phyloP scores from a whole-genome alignment of 352 stramenopile species.

The Globisporangium takayamanum region DNA sequence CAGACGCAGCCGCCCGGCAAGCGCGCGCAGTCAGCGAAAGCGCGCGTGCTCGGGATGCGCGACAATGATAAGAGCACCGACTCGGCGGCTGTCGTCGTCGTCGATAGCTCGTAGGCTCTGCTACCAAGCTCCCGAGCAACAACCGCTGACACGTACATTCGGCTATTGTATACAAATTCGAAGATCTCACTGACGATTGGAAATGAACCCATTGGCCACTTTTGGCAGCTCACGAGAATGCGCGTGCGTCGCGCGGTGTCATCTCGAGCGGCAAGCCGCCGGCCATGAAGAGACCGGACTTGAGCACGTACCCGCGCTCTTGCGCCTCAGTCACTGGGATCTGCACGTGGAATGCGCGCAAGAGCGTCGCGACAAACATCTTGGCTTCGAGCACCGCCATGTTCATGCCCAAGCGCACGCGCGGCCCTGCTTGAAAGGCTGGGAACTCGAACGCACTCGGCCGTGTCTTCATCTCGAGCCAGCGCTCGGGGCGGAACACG shows the following conservation, averaged over 20 bases:
- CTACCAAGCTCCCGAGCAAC: too few species aligned
- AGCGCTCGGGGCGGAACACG: constrained; percentile 56
- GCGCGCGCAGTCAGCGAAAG: constrained; percentile 25
- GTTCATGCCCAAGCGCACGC: constrained; percentile 65
- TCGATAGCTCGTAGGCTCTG: too few species aligned
- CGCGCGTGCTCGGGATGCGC: constrained; percentile 22
- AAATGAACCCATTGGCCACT: too few species aligned
- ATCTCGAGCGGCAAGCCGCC: constrained; percentile 36
- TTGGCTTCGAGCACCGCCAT: constrained; percentile 62
- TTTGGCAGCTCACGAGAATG: too few species aligned
- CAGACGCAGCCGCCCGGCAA: constrained; percentile 19
- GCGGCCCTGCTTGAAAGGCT: constrained; percentile 60
- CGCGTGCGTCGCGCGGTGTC: constrained; percentile 13
- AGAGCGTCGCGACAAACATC: constrained; percentile 42
- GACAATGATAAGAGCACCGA: not conserved
- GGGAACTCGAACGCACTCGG: constrained; percentile 66
- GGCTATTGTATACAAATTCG: too few species aligned
- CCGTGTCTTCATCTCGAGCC: constrained; percentile 48
- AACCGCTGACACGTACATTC: too few species aligned
- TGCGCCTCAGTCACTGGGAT: constrained; percentile 30
- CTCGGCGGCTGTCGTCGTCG: not conserved
- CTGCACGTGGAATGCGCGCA: constrained; percentile 27
- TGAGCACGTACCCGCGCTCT: constrained; percentile 43
- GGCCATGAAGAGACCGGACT: constrained; percentile 41
- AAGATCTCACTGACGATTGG: too few species aligned